phyloP scores from a whole-genome alignment of 2,329 filamentous ascomycete genomes.

The Cordyceps militaris region DNA sequence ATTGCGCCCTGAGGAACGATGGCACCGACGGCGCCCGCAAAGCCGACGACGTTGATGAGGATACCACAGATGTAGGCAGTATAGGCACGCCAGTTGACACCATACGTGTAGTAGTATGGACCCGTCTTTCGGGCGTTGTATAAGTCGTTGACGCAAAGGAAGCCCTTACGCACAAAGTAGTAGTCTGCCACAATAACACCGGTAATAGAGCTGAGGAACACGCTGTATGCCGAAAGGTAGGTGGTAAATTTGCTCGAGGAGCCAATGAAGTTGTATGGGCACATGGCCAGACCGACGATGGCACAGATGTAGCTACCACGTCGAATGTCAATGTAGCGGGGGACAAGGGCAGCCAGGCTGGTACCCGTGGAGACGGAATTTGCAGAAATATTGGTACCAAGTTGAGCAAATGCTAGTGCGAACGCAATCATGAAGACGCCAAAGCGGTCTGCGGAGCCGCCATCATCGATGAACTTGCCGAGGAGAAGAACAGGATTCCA shows the following conservation, averaged over 20 bases:
- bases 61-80: conserved; percentile 77
- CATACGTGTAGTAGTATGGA: conserved; percentile 67
- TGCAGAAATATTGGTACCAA: conserved; percentile 81
- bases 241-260: conserved; percentile 79
- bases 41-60: conserved; percentile 84
- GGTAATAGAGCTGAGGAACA: conserved; percentile 88
- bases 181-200: conserved; percentile 90
- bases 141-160: conserved; percentile 68
- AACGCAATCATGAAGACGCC: conserved; percentile 67
- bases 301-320: conserved; percentile 85
- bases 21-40: conserved; percentile 69
- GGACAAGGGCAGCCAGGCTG: conserved; percentile 73
- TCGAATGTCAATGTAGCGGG: conserved; percentile 75
- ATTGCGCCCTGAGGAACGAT: conserved; percentile 68
- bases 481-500: conserved; percentile 69
- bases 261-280: conserved; percentile 73
- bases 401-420: conserved; percentile 70
- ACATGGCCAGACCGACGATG: conserved; percentile 72
- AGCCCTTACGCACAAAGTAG: conserved; percentile 77
- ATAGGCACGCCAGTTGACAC: conserved; percentile 79
- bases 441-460: conserved; percentile 60
- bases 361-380: conserved; percentile 80
- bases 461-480: conserved; percentile 60
- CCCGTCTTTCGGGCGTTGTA: conserved; percentile 63
- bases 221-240: conserved; percentile 84